Base-by-base conservation (phyloP, 2,329 filamentous ascomycete species). In the Seiridium unicorne region DNA sequence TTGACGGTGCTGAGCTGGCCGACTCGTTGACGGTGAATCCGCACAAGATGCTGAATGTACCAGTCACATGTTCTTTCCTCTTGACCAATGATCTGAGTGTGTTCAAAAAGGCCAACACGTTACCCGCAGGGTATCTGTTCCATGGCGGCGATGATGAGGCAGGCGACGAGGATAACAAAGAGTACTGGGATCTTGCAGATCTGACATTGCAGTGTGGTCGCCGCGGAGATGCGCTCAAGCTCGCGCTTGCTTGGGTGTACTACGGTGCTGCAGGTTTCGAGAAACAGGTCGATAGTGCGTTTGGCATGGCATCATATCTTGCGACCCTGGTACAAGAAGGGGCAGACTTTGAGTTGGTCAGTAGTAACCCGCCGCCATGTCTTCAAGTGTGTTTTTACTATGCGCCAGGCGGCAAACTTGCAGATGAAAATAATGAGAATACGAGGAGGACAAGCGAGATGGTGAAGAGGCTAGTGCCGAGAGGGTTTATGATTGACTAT, bases 311-410 rank as follows among this genome's bases (percentile, higher is more conserved):
- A 0, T 79, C 81, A 3, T 82, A 91, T 66, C 80, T 98, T n/a
- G 86, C 89, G 0, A 71, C 70, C 0, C 74, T 88, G 1, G 71
- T 97, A 2, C 74, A 79, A 4, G 51, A 76, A 11, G 80, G 81
- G 47, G 71, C 76, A 0, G 79, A 91, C 66, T 90, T 98, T 66
- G 77, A 84, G 18, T 80, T 96, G 13, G 85, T 97, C 3, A 91
- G 87, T 9, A 81, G 85, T 59, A 89, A 90, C 67, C 91, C 92
- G 34, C 89, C 93, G 51, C 91, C 92, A 0, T 98, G 94, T 76
- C 78, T 97, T 72, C 95, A 98, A 77, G 90, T 98, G 31, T 97
- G 94, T 79, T 98, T 98, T 74, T 97, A 97, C 73, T 93, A 91
- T 69, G 86, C 89, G 0, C 85, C 85, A 0, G 79, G 79, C 1